Evolutionary conservation across 2,329 filamentous ascomycete species (phyloP), one percentile per base, ranked within the genome.

Genomic region (Sclerotinia glacialis): DNA sequence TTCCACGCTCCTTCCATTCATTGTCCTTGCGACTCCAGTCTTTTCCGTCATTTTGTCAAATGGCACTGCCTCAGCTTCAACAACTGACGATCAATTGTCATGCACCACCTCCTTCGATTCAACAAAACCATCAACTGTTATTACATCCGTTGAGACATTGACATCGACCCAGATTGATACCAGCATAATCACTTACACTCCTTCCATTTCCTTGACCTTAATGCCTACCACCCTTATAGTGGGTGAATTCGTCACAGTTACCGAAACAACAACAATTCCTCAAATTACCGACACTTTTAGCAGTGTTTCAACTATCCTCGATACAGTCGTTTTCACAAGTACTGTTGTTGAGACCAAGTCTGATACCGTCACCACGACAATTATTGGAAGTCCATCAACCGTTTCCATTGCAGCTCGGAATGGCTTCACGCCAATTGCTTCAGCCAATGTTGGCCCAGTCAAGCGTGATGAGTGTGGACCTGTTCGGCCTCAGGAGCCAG

Each of bases 41-140:
- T 31, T 54, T 54, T 54, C 52, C 31, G n/a, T 21, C 52, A 54
- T 54, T 54, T 54, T 37, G 28, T 54, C 52, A 54, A 54, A 54
- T 54, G 52, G 52, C 11, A 54, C 52, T 12, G 12, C 18, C 28
- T 21, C 28, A 54, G 18, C 28, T 54, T n/a, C 31, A 54, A 31
- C 28, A 54, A 16, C 18, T 54, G 52, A 37, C 12, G 18, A 54
- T 21, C 52, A 54, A n/a, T 54, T 54, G 18, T 34, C 52, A 37
- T 54, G 52, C 11, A 54, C 52, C 52, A 54, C 52, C 18, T 54
- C 52, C 34, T 54, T 54, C 14, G 52, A 28, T 54, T n/a, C 52
- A 34, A 34, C 21, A 14, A 18, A 21, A 37, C 52, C 28, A 34
- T 37, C n/a, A 28, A 54, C 5, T n/a, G 31, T 54, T 54, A 31